These are phyloP conservation scores for Talaromyces sp. DNA, from an alignment of 2,329 filamentous ascomycete species.

Conservation along the genomic window DNA sequence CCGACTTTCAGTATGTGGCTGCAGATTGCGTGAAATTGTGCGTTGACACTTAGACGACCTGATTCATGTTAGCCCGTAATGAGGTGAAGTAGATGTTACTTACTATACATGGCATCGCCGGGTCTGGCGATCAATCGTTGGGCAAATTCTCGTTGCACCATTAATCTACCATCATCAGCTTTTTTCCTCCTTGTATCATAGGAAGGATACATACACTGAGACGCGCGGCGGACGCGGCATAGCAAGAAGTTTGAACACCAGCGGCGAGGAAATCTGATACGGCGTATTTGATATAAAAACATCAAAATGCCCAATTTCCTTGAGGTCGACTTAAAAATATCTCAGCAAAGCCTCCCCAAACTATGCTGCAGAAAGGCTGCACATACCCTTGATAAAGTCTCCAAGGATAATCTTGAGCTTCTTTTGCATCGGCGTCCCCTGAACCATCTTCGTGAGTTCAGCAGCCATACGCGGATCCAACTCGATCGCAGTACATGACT, in stretches of 20 bases:
- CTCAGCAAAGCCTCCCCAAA: not conserved
- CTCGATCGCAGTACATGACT: conserved; percentile 81
- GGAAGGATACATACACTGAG: conserved; percentile 49
- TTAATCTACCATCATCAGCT: conserved; percentile 80
- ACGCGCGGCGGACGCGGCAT: conserved; percentile 76
- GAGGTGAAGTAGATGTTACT: not conserved
- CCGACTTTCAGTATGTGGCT: conserved; percentile 59
- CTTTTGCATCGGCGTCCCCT: conserved; percentile 80
- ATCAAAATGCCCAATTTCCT: conserved; percentile 55
- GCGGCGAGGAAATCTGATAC: conserved; percentile 80
- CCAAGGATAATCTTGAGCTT: conserved; percentile 84
- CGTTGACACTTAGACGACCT: conserved; percentile 77
- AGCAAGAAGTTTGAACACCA: conserved; percentile 86
- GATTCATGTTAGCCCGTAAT: not conserved
- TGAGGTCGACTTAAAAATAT: conserved; percentile 10
- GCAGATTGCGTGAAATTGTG: conserved; percentile 82
- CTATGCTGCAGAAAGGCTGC: too few relatives aligned
- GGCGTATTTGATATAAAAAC: conserved; percentile 79
- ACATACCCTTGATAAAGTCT: conserved; percentile 68
- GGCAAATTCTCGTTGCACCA: conserved; percentile 96
- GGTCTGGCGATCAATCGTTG: conserved; percentile 84
- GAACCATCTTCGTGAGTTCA: conserved; percentile 88
- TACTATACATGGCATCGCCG: conserved; percentile 80
- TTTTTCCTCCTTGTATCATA: conserved; percentile 57
- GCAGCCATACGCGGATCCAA: conserved; percentile 95